Evolutionary conservation across 2,329 filamentous ascomycete species (phyloP).

Genomic region (Trichocomaceae sp.): DNA sequence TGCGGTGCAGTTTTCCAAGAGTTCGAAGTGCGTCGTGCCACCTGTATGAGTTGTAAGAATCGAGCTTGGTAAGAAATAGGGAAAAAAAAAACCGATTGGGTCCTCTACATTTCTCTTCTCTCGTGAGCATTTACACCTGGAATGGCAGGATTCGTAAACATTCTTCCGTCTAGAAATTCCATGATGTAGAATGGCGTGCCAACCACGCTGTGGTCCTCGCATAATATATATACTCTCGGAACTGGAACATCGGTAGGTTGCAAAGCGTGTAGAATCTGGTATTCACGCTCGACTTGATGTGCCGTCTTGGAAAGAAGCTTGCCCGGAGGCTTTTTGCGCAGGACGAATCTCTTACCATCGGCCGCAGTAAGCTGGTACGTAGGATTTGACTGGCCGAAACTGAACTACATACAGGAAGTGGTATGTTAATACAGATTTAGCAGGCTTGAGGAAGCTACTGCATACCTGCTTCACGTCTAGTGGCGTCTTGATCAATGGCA

Average conservation of each 20-base stretch:
- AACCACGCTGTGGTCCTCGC: constrained; percentile 71
- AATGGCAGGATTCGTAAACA: constrained; percentile 82
- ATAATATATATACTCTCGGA: constrained; percentile 74
- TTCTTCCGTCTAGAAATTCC: constrained; percentile 88
- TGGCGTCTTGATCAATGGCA: constrained; percentile 77
- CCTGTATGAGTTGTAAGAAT: constrained; percentile 31
- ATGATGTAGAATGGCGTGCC: constrained; percentile 97
- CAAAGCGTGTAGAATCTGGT: constrained; percentile 80
- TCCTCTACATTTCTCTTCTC: constrained; percentile 60
- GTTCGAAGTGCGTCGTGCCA: constrained; percentile 81
- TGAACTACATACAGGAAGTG: constrained; percentile 63
- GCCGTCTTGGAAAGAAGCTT: constrained; percentile 87
- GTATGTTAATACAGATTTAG: background rate
- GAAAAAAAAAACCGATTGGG: background rate
- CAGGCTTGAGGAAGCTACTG: constrained; percentile 6
- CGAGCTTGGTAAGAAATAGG: background rate
- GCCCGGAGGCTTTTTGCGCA: constrained; percentile 98
- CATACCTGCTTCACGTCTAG: constrained; percentile 81
- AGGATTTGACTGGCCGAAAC: constrained; percentile 94
- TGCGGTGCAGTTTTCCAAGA: constrained; percentile 75
- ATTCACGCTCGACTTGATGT: constrained; percentile 94
- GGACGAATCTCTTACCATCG: constrained; percentile 66
- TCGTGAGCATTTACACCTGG: constrained; percentile 64
- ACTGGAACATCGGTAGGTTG: constrained; percentile 75
- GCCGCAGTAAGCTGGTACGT: constrained; percentile 83